These are phyloP conservation scores for Hemerocallis citrina DNA, from an alignment of 106 monocot species.

Conservation along the genomic window DNA sequence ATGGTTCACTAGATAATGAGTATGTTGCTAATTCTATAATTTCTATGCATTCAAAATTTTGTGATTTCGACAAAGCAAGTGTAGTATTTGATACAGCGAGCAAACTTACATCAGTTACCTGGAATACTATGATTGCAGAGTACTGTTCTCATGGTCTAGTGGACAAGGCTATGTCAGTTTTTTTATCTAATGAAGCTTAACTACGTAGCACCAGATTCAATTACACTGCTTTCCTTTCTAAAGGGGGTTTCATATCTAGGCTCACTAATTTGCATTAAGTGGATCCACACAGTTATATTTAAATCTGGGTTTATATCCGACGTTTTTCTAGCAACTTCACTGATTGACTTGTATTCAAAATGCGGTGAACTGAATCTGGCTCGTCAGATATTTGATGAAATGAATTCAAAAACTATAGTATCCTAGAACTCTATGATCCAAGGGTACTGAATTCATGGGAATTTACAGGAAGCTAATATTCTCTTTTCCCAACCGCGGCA, in stretches of 20 bases:
- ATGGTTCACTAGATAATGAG: slow-evolving; percentile 21
- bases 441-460: slow-evolving; percentile 45
- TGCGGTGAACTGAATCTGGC: slow-evolving; percentile 33
- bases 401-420: slow-evolving; percentile 19
- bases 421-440: slow-evolving; percentile 48
- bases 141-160: slow-evolving; percentile 20
- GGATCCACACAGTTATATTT: slow-evolving; percentile 19
- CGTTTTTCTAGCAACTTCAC: slow-evolving; percentile 26
- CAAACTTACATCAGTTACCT: slow-evolving; percentile 15
- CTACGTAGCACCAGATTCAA: slow-evolving; percentile 18
- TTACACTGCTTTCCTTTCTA: slow-evolving; percentile 37
- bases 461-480: slow-evolving; percentile 14
- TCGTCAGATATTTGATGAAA: slow-evolving; percentile 27
- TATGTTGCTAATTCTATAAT: slow-evolving; percentile 48
- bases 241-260: slow-evolving; percentile 10
- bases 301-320: slow-evolving; percentile 33
- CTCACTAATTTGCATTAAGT: slow-evolving; percentile 15
- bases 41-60: slow-evolving; percentile 28
- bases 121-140: slow-evolving; percentile 48
- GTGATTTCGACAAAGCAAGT: slow-evolving; percentile 23
- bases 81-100: slow-evolving; percentile 22
- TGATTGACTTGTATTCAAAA: slow-evolving; percentile 42
- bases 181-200: slow-evolving; percentile 31
- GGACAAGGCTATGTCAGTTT: slow-evolving; percentile 20
- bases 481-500: slow-evolving; percentile 41